Evolutionary conservation across 495 filamentous ascomycete genomes (phyloP).

Genomic region (Ramalina peruviana): DNA sequence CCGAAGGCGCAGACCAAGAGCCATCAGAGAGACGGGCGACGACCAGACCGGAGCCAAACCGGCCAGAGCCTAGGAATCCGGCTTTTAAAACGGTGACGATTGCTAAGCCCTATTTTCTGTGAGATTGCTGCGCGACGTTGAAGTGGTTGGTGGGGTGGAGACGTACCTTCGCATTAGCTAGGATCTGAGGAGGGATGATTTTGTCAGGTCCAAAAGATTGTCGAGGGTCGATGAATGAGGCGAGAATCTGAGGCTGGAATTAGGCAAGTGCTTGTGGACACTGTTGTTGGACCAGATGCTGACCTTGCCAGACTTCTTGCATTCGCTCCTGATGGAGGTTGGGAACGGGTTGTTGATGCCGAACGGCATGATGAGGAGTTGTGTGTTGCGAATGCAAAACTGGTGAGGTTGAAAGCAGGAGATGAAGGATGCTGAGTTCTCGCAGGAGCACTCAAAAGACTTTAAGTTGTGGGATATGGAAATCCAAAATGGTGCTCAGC

Average conservation of each 20-base stretch:
- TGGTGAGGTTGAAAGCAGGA: too few relatives aligned
- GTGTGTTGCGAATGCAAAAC: neutral
- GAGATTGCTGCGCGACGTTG: neutral
- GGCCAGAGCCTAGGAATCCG: conserved; percentile 82
- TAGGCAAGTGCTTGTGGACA: neutral
- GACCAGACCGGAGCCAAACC: conserved; percentile 87
- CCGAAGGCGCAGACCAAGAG: conserved; percentile 85
- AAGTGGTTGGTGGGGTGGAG: neutral
- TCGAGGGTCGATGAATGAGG: conserved; percentile 86
- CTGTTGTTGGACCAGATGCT: neutral
- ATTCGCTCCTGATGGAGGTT: conserved; percentile 60
- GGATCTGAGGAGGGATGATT: conserved; percentile 83
- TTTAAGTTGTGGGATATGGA: neutral
- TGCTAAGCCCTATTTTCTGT: conserved; percentile 59
- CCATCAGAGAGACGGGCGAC: conserved; percentile 88
- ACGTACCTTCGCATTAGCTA: conserved; percentile 79
- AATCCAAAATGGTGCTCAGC: neutral
- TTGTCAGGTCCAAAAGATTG: conserved; percentile 96
- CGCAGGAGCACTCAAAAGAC: too few relatives aligned
- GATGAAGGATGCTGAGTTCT: too few relatives aligned
- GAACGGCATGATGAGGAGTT: conserved; percentile 30
- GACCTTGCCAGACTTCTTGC: conserved; percentile 71
- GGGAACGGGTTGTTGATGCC: conserved; percentile 59
- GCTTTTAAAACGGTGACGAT: conserved; percentile 92
- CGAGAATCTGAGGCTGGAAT: conserved; percentile 42